These are phyloP conservation scores for Bertia moriformis DNA, from an alignment of 2,329 filamentous ascomycete genomes.

Conservation along the genomic window DNA sequence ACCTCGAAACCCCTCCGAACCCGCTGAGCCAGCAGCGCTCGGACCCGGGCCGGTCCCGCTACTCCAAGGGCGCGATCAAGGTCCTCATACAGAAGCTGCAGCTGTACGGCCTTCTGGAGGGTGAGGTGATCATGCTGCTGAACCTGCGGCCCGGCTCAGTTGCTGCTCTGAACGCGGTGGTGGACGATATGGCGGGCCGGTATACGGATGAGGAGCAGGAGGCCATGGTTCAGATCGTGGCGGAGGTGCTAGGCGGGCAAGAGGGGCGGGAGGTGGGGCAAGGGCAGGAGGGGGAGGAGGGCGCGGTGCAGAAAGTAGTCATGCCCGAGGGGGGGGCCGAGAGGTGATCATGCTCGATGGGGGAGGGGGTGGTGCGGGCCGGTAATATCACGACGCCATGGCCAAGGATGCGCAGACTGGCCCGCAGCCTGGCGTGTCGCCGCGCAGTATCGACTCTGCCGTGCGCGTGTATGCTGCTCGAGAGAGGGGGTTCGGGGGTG, in stretches of 20 bases:
- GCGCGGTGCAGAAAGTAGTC: too few relatives aligned
- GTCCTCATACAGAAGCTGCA: conserved; percentile 38
- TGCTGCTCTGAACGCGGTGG: conserved; percentile 42
- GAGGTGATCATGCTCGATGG: too few relatives aligned
- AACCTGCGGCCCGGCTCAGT: conserved; percentile 46
- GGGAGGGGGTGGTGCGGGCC: too few relatives aligned
- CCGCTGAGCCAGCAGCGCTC: conserved; percentile 39
- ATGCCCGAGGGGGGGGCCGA: too few relatives aligned
- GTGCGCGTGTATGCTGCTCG: too few relatives aligned
- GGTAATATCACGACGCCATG: too few relatives aligned
- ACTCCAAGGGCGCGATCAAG: conserved; percentile 33
- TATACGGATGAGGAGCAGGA: conserved; percentile 44
- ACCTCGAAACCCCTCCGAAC: conserved; percentile 36
- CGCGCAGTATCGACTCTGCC: too few relatives aligned
- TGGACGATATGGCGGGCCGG: conserved; percentile 50
- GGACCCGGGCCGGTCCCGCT: conserved; percentile 19
- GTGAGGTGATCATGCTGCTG: conserved; percentile 53
- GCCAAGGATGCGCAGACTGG: too few relatives aligned
- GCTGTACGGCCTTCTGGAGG: conserved; percentile 48
- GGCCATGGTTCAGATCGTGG: conserved; percentile 39
- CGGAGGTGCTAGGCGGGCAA: conserved; percentile 43
- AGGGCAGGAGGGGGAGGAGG: too few relatives aligned
- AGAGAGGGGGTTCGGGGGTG: too few relatives aligned
- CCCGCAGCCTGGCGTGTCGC: too few relatives aligned
- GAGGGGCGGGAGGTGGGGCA: too few relatives aligned